Evolutionary conservation across 495 filamentous ascomycete species (phyloP), one percentile per base, ranked within the genome.

Genomic region (Usnea hakonensis): DNA sequence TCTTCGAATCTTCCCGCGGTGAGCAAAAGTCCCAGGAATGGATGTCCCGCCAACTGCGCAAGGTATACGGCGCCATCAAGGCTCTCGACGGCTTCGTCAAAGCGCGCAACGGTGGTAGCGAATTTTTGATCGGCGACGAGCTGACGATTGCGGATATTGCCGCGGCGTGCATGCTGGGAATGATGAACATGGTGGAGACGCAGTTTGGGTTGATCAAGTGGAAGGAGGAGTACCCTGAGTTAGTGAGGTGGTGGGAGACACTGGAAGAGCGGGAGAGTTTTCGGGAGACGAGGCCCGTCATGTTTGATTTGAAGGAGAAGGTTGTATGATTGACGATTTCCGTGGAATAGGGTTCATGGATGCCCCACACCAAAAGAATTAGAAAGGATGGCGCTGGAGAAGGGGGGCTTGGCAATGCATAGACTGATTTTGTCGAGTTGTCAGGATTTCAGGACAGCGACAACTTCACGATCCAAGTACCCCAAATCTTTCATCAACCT

Each of bases 371-470:
- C n/a, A n/a, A n/a, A n/a, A n/a, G 48, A 6, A 69, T 33, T 28
- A 55, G 38, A 16, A 59, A 23, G 13, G 30, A 50, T n/a, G 64
- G n/a, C 57, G 28, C 64, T 58, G 23, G 57, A 64, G 43, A 71
- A 57, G 13, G 62, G 61, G 23, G 68, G 65, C 2, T 55, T 26
- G 55, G 69, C 62, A n/a, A n/a, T n/a, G n/a, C n/a, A n/a, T n/a
- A n/a, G n/a, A n/a, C n/a, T n/a, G n/a, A n/a, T n/a, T n/a, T n/a
- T n/a, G n/a, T n/a, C n/a, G n/a, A n/a, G n/a, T n/a, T n/a, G n/a
- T n/a, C n/a, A n/a, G n/a, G n/a, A n/a, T n/a, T n/a, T n/a, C n/a
- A n/a, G n/a, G n/a, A n/a, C n/a, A n/a, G n/a, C n/a, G n/a, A n/a
- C n/a, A n/a, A n/a, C n/a, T n/a, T n/a, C n/a, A n/a, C n/a, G n/a